phyloP scores from a whole-genome alignment of 225 moss, liverwort and hornwort species.

The Straminergon stramineum region DNA sequence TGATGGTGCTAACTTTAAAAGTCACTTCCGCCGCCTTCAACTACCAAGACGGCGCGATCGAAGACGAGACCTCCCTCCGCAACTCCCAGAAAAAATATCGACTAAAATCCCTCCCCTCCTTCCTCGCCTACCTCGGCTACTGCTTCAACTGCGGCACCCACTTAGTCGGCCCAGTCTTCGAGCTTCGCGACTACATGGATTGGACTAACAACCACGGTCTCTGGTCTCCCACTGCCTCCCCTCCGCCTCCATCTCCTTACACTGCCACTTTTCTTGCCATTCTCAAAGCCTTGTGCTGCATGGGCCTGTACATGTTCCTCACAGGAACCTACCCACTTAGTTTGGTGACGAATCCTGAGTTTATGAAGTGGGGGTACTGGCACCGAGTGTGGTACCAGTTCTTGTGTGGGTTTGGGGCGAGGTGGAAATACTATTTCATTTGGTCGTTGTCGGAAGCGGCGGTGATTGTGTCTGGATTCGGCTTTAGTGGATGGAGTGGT shows the following conservation, averaged over 20 bases:
- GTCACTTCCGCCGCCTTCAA: slow-evolving; percentile 52
- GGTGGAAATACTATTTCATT: slow-evolving; percentile 93
- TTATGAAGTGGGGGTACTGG: slow-evolving; percentile 51
- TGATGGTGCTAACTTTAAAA: slow-evolving; percentile 65
- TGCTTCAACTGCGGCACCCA: slow-evolving; percentile 62
- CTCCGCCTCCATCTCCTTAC: slow-evolving; percentile 40
- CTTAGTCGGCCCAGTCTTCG: slow-evolving; percentile 53
- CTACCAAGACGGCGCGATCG: slow-evolving; percentile 44
- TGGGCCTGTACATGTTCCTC: slow-evolving; percentile 56
- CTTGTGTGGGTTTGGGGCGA: slow-evolving; percentile 47
- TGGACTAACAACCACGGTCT: slow-evolving; percentile 40
- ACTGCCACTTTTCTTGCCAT: slow-evolving; percentile 8
- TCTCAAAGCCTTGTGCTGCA: slow-evolving; percentile 42
- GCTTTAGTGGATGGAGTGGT: slow-evolving; percentile 70
- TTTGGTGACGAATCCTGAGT: slow-evolving; percentile 30
- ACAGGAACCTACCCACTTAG: slow-evolving; percentile 40
- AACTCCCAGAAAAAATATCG: slow-evolving; percentile 33
- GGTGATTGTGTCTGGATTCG: slow-evolving; percentile 67
- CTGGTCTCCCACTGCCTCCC: slow-evolving; percentile 39
- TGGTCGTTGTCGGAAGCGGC: slow-evolving; percentile 77
- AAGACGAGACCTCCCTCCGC: slow-evolving; percentile 13
- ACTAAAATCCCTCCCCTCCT: slow-evolving; percentile 22
- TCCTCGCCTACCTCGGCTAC: slow-evolving; percentile 47
- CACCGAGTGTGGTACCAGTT: slow-evolving; percentile 52
- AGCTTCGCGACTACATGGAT: slow-evolving; percentile 51